These are phyloP conservation scores for Sphaerulina musiva DNA, from an alignment of 2,329 filamentous ascomycete genomes.

Conservation along the genomic window DNA sequence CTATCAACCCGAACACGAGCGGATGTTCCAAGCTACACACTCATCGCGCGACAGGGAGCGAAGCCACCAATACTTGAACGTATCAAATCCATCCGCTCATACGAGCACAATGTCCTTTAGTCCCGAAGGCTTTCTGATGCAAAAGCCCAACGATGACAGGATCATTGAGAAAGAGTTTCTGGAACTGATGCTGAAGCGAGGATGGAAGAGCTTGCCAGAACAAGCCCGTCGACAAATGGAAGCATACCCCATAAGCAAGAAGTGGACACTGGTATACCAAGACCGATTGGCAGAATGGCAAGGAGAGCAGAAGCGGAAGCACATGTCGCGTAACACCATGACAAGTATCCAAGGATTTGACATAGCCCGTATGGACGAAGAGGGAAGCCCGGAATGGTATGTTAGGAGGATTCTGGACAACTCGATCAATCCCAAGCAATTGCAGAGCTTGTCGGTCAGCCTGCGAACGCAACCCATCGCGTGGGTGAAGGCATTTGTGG, in stretches of 20 bases:
- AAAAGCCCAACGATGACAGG: slow-evolving; percentile 70
- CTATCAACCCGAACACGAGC: slow-evolving; percentile 38
- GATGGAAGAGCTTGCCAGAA: slow-evolving; percentile 94
- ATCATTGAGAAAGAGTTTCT: slow-evolving; percentile 87
- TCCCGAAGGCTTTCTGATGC: slow-evolving; percentile 55
- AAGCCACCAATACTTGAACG: slow-evolving; percentile 36
- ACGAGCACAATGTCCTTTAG: slow-evolving; percentile 46
- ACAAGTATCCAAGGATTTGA: slow-evolving; percentile 58
- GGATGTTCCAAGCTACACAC: slow-evolving; percentile 34
- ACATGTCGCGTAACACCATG: slow-evolving; percentile 61
- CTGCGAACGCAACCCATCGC: slow-evolving; percentile 90
- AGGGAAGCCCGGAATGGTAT: slow-evolving; percentile 96
- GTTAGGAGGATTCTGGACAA: slow-evolving; percentile 96
- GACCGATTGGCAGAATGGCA: slow-evolving; percentile 90
- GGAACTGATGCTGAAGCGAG: slow-evolving; percentile 92
- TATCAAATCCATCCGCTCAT: slow-evolving; percentile 42
- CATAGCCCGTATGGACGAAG: slow-evolving; percentile 77
- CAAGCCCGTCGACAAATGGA: slow-evolving; percentile 93
- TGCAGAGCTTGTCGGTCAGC: slow-evolving; percentile 90
- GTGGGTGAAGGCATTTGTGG: slow-evolving; percentile 94
- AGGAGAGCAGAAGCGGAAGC: slow-evolving; percentile 82
- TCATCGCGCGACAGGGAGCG: slow-evolving; percentile 35
- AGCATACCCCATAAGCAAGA: slow-evolving; percentile 87
- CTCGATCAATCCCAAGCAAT: slow-evolving; percentile 80
- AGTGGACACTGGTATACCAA: slow-evolving; percentile 95